Percentiles rank a stretch among this genome's conserved stretches.
phyloP scores from a whole-genome alignment of 139 green algal species.

The Tetratostichococcus sp. region DNA sequence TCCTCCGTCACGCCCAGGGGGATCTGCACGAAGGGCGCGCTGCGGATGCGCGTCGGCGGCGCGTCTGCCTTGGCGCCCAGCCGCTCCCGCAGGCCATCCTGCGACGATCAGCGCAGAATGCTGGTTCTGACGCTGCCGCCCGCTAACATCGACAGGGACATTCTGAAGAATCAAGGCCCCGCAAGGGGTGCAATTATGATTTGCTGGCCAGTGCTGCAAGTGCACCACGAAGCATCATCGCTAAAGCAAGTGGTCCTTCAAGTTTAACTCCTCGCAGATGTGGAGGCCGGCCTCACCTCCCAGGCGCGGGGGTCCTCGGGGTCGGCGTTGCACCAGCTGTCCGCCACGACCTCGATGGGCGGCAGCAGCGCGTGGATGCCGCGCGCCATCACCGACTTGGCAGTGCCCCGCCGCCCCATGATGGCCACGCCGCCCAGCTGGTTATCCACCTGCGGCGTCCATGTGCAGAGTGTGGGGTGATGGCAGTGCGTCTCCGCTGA shows the following conservation, averaged over 20 bases:
- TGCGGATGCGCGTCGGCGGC: conserved; percentile 46
- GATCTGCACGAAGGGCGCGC: conserved; percentile 94
- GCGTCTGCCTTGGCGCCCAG: conserved; percentile 22
- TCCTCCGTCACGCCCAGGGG: conserved; percentile 98
- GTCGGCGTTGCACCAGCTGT: conserved; percentile 90
- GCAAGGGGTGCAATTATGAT: too few relatives aligned
- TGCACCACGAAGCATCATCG: too few relatives aligned
- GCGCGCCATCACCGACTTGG: conserved; percentile 96
- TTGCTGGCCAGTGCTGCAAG: too few relatives aligned
- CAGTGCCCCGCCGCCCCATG: conserved; percentile 83
- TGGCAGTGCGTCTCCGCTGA: too few relatives aligned
- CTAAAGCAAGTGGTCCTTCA: too few relatives aligned
- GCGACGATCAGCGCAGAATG: background rate
- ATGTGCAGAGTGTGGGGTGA: background rate
- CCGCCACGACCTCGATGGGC: conserved; percentile 95
- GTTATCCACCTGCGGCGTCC: conserved; percentile 48
- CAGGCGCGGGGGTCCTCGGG: conserved; percentile 78
- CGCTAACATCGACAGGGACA: too few relatives aligned
- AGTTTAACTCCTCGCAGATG: too few relatives aligned
- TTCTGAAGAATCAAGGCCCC: too few relatives aligned
- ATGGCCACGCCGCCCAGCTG: conserved; percentile 92
- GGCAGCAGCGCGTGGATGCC: conserved; percentile 93
- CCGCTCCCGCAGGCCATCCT: conserved; percentile 73
- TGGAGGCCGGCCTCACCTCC: conserved; percentile 79
- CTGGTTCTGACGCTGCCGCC: background rate